phyloP scores from a whole-genome alignment of 192 early-diverging fungal genomes.

The Geranomyces michiganensis region DNA sequence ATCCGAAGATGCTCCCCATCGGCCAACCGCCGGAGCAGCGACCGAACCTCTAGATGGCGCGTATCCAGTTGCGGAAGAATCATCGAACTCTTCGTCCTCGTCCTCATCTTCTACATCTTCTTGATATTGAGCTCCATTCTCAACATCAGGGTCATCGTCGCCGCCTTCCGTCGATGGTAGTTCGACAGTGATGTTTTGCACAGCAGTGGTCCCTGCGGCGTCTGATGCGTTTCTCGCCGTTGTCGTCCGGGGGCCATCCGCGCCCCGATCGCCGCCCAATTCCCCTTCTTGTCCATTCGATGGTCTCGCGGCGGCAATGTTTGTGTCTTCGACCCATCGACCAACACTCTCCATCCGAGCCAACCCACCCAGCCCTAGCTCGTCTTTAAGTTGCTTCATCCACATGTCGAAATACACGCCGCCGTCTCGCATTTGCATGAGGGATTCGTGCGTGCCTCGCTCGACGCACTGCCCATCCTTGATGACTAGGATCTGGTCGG shows the following conservation, averaged over 20 bases:
- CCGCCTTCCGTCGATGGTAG: no score
- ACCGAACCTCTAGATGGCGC: background rate
- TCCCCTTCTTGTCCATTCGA: background rate
- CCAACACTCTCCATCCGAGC: constrained; percentile 14
- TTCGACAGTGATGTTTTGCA: no score
- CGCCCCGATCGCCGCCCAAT: background rate
- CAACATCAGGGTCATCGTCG: no score
- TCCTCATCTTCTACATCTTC: background rate
- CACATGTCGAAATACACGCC: constrained; percentile 92
- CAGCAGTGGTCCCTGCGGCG: background rate
- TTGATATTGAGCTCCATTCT: background rate
- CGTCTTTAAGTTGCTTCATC: constrained; percentile 78
- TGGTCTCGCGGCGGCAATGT: background rate
- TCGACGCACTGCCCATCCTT: constrained; percentile 82
- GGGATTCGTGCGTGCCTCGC: constrained; percentile 30
- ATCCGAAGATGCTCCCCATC: background rate
- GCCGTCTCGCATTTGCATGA: constrained; percentile 29
- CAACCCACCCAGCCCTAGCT: constrained; percentile 30
- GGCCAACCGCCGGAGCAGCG: background rate
- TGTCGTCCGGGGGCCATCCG: background rate
- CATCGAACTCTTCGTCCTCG: background rate
- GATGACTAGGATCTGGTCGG: constrained; percentile 85
- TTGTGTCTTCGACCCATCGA: constrained; percentile 4
- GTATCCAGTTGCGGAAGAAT: background rate
- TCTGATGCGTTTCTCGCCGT: background rate